Percentiles rank a stretch among this genome's conserved stretches.
Conservation (phyloP, 371 early-diverging fungal genomes). For the Globomyces sp. region DNA sequence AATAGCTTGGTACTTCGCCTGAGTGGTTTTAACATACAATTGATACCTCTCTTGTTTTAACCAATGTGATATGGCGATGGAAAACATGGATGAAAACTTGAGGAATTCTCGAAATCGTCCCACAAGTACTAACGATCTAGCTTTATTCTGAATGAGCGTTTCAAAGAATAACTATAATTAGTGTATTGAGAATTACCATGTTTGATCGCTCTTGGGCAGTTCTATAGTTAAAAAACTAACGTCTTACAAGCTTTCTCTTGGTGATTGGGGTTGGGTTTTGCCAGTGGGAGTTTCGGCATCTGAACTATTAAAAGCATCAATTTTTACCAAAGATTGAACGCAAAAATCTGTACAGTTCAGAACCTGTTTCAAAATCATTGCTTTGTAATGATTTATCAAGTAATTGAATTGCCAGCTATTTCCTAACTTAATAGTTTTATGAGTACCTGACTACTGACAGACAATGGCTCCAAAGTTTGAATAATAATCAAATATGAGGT, state of each 20-base stretch:
- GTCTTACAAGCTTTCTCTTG: background rate
- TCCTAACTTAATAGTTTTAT: background rate
- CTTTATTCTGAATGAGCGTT: slow-evolving; percentile 37
- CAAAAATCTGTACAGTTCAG: slow-evolving; percentile 79
- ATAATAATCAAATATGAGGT: slow-evolving; percentile 82
- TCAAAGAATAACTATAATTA: slow-evolving; percentile 31
- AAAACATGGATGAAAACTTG: slow-evolving; percentile 29
- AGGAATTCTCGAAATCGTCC: slow-evolving; percentile 27
- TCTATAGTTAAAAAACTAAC: background rate
- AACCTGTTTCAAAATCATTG: slow-evolving; percentile 76
- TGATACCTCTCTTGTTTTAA: slow-evolving; percentile 34
- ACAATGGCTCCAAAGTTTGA: slow-evolving; percentile 75
- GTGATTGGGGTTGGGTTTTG: background rate
- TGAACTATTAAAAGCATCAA: slow-evolving; percentile 5
- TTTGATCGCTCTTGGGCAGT: slow-evolving; percentile 11
- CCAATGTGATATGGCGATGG: slow-evolving; percentile 33
- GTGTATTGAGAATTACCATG: slow-evolving; percentile 7
- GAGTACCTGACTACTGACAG: slow-evolving; percentile 61
- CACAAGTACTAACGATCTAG: slow-evolving; percentile 26
- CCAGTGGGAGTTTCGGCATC: slow-evolving; percentile 5
- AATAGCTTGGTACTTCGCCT: background rate
- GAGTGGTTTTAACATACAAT: background rate
- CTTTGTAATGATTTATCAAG: slow-evolving; percentile 71
- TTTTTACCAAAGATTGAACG: slow-evolving; percentile 68
- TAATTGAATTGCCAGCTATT: slow-evolving; percentile 57